phyloP scores from a whole-genome alignment of 75 land plant species.

The Pseudotsuga menziesii region DNA sequence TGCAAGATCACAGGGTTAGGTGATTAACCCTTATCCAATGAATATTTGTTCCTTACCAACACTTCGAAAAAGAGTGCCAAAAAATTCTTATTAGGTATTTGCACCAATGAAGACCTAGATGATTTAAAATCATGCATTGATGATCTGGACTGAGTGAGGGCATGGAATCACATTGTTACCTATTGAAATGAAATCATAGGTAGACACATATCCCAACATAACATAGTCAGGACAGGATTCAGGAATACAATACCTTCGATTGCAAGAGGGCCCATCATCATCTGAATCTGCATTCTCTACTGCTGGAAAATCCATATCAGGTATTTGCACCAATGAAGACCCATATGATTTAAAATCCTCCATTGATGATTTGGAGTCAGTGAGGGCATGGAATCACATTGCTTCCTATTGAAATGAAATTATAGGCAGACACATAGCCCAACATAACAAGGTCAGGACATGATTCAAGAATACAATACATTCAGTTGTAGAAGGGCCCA shows the following conservation, averaged over 20 bases:
- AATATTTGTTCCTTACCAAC: too few species aligned
- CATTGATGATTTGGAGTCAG: not conserved
- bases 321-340: not conserved
- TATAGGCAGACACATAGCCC: not conserved
- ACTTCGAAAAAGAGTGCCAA: too few species aligned
- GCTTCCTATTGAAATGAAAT: not conserved
- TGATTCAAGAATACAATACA: not conserved
- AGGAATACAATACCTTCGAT: not conserved
- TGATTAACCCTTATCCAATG: too few species aligned
- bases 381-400: not conserved
- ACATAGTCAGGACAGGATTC: not conserved
- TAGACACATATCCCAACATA: not conserved
- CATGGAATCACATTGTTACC: not conserved
- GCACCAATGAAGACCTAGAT: not conserved
- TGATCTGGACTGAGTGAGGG: not conserved
- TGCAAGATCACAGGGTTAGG: too few species aligned
- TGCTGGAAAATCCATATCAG: too few species aligned
- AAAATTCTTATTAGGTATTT: not conserved
- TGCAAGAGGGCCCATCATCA: not conserved
- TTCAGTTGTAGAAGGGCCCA: not conserved
- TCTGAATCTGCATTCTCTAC: slow-evolving; percentile 2
- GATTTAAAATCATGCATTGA: not conserved
- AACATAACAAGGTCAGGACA: not conserved
- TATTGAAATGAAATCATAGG: not conserved
- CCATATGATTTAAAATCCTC: not conserved